Conservation (phyloP, 805 yeast genomes). For the Candida hungchunana region DNA sequence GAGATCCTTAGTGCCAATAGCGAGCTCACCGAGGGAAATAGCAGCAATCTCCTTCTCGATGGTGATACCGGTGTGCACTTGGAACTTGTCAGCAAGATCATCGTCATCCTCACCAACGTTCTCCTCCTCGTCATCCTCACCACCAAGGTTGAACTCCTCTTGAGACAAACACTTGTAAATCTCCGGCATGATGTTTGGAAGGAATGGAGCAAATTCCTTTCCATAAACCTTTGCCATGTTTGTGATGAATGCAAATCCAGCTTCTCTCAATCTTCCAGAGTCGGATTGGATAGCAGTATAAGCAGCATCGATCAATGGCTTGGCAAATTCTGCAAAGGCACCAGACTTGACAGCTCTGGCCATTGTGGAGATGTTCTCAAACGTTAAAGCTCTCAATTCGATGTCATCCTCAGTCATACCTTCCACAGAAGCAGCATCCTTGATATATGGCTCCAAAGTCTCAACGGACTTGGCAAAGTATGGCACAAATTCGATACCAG, state of each 20-base stretch:
- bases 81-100: slow-evolving; percentile 65
- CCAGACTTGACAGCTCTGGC: slow-evolving; percentile 96
- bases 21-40: slow-evolving; percentile 84
- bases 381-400: slow-evolving; percentile 85
- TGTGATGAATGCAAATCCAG: slow-evolving; percentile 90
- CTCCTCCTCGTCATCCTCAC: slow-evolving; percentile 43
- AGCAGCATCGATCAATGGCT: slow-evolving; percentile 85
- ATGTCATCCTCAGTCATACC: slow-evolving; percentile 86
- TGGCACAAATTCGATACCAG: slow-evolving; percentile 84
- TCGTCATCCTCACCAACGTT: slow-evolving; percentile 43
- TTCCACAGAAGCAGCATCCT: slow-evolving; percentile 60
- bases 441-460: slow-evolving; percentile 76
- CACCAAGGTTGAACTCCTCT: slow-evolving; percentile 72
- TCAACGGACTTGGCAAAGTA: slow-evolving; percentile 79
- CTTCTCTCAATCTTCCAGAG: slow-evolving; percentile 84
- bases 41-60: slow-evolving; percentile 95
- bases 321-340: slow-evolving; percentile 79
- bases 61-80: slow-evolving; percentile 91
- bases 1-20: slow-evolving; percentile 77
- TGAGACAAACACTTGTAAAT: slow-evolving; percentile 80
- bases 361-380: slow-evolving; percentile 91
- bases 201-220: slow-evolving; percentile 80
- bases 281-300: slow-evolving; percentile 72
- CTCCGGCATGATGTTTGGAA: slow-evolving; percentile 78
- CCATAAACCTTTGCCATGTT: slow-evolving; percentile 95